Percentiles rank a stretch among this genome's conserved stretches.
Conservation (phyloP, 176 grass and related monocot genomes). For the Zizania latifolia region DNA sequence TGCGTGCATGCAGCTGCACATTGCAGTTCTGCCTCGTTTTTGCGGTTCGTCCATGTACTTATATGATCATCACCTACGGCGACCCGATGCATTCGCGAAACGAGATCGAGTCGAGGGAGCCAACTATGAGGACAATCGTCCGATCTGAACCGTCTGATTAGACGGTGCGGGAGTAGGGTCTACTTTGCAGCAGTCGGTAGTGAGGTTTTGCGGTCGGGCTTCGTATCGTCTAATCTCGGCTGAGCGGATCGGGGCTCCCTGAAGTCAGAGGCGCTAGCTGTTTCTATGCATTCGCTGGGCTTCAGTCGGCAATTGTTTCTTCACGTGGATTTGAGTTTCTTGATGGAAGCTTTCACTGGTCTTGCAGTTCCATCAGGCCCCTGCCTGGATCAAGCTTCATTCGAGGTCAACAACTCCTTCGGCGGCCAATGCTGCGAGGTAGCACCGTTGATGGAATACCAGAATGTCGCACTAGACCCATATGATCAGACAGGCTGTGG, state of each 20-base stretch:
- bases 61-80: neutral
- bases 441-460: neutral
- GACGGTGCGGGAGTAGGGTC: too few relatives aligned
- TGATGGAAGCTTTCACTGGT: neutral
- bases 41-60: neutral
- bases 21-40: neutral
- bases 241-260: too few relatives aligned
- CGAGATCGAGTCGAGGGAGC: too few relatives aligned
- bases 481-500: conserved; percentile 4
- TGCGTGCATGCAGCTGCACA: neutral
- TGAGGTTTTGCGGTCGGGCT: too few relatives aligned
- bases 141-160: too few relatives aligned
- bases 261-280: too few relatives aligned
- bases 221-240: too few relatives aligned
- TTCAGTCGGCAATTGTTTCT: neutral
- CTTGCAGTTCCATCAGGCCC: conserved; percentile 14
- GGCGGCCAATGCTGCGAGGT: neutral
- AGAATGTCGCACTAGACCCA: neutral
- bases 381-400: conserved; percentile 14
- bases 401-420: conserved; percentile 5
- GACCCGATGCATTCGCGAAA: too few relatives aligned
- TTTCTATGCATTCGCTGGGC: neutral
- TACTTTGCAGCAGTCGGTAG: too few relatives aligned
- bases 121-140: too few relatives aligned
- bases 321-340: neutral